Conservation (phyloP, 108 stramenopile species). For the Nitzschia sp. region DNA sequence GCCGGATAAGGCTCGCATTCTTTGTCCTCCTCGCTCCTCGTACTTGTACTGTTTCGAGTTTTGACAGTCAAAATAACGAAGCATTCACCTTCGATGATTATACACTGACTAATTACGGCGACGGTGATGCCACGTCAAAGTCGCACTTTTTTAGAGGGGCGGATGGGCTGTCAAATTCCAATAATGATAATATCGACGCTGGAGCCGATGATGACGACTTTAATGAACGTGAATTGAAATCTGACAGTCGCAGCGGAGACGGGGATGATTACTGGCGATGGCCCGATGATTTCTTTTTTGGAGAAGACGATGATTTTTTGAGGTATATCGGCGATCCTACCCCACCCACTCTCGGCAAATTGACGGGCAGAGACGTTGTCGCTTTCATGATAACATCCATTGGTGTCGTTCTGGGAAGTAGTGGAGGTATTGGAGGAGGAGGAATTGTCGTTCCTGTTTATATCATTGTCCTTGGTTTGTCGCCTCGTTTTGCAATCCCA, state of each 20-base stretch:
- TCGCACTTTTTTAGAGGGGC: too few relatives aligned
- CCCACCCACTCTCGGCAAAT: constrained; percentile 42
- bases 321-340: constrained; percentile 17
- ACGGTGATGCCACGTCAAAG: too few relatives aligned
- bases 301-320: constrained; percentile 37
- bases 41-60: neutral
- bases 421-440: constrained; percentile 91
- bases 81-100: too few relatives aligned
- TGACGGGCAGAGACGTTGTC: constrained; percentile 52
- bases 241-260: constrained; percentile 17
- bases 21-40: constrained; percentile 21
- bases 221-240: constrained; percentile 13
- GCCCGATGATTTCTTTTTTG: constrained; percentile 30
- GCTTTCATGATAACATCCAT: constrained; percentile 79
- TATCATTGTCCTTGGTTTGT: constrained; percentile 85
- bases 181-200: neutral
- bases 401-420: constrained; percentile 90
- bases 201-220: neutral
- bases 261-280: constrained; percentile 32
- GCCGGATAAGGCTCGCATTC: constrained; percentile 16
- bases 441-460: constrained; percentile 92
- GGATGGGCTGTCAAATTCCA: neutral
- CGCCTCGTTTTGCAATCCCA: constrained; percentile 90
- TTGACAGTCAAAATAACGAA: neutral
- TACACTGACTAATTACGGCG: too few relatives aligned